Evolutionary conservation across 805 yeast species (phyloP).

Genomic region (Cyberlindnera americana): DNA sequence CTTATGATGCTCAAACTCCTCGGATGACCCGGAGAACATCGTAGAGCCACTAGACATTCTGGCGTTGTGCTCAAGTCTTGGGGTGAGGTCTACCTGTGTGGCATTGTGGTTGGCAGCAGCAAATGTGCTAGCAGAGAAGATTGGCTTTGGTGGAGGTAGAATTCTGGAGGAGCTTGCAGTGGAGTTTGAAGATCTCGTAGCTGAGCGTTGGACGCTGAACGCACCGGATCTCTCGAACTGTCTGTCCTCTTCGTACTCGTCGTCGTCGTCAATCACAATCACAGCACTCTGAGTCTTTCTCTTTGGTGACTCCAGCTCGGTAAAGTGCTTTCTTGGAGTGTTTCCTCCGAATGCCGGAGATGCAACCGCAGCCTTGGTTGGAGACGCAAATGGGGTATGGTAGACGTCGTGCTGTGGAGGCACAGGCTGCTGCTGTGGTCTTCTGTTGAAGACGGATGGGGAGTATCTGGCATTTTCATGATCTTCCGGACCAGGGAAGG

Average conservation of each 20-base stretch:
- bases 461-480: slow-evolving; percentile 32
- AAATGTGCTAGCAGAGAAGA: slow-evolving; percentile 57
- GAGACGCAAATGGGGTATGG: slow-evolving; percentile 32
- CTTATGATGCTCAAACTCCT: slow-evolving; percentile 3
- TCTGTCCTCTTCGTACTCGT: slow-evolving; percentile 31
- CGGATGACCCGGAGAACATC: slow-evolving; percentile 17
- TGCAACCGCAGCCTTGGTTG: slow-evolving; percentile 21
- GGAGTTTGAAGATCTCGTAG: slow-evolving; percentile 30
- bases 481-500: slow-evolving; percentile 15
- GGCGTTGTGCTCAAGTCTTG: slow-evolving; percentile 22
- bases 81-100: slow-evolving; percentile 8
- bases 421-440: slow-evolving; percentile 24
- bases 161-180: slow-evolving; percentile 38
- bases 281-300: slow-evolving; percentile 51
- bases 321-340: slow-evolving; percentile 64
- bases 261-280: slow-evolving; percentile 41
- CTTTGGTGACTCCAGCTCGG: slow-evolving; percentile 69
- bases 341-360: slow-evolving; percentile 25
- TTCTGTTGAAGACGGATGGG: slow-evolving; percentile 40
- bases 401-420: slow-evolving; percentile 14
- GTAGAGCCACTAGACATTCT: slow-evolving; percentile 31
- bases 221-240: slow-evolving; percentile 10
- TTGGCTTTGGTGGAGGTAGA: slow-evolving; percentile 62
- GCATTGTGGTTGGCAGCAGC: slow-evolving; percentile 47
- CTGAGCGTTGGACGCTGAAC: slow-evolving; percentile 33